Evolutionary conservation across 2,329 filamentous ascomycete genomes (phyloP).

Genomic region (Aspergillus clavatus): DNA sequence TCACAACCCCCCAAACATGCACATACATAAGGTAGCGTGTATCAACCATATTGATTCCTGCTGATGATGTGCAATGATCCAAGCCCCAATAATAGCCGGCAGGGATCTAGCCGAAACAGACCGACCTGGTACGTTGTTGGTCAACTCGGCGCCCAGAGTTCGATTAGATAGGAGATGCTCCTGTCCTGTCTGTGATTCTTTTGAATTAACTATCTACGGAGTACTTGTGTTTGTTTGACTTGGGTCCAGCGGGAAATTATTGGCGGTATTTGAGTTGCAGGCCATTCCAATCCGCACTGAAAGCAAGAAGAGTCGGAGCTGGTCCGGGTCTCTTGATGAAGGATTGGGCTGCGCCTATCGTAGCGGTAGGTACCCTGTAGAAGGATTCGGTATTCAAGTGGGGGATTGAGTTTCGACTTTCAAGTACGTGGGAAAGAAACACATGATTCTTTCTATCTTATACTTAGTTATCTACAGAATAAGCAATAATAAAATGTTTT

Average conservation of each 20-base stretch:
- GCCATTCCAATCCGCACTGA: too few species aligned
- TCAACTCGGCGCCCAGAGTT: conserved; percentile 3
- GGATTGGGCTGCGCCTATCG: too few species aligned
- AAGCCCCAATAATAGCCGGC: conserved; percentile 11
- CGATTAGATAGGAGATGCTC: conserved; percentile 8
- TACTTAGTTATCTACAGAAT: too few species aligned
- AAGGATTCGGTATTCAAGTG: too few species aligned
- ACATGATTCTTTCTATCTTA: too few species aligned
- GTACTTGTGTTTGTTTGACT: neutral
- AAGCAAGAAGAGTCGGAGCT: too few species aligned
- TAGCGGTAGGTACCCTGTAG: too few species aligned
- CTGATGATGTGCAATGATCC: conserved; percentile 7
- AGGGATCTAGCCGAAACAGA: conserved; percentile 15
- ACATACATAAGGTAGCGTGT: neutral
- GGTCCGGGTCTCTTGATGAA: too few species aligned
- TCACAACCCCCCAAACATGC: neutral
- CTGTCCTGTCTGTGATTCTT: conserved; percentile 2
- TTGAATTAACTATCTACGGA: neutral
- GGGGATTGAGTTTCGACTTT: too few species aligned
- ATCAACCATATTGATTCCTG: neutral
- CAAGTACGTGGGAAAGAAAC: too few species aligned
- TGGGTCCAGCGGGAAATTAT: conserved; percentile 1
- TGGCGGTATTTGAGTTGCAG: too few species aligned
- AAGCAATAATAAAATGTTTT: too few species aligned
- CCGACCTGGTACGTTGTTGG: conserved; percentile 6